Evolutionary conservation across 2,329 filamentous ascomycete genomes (phyloP).

Genomic region (Phialophora macrospora): DNA sequence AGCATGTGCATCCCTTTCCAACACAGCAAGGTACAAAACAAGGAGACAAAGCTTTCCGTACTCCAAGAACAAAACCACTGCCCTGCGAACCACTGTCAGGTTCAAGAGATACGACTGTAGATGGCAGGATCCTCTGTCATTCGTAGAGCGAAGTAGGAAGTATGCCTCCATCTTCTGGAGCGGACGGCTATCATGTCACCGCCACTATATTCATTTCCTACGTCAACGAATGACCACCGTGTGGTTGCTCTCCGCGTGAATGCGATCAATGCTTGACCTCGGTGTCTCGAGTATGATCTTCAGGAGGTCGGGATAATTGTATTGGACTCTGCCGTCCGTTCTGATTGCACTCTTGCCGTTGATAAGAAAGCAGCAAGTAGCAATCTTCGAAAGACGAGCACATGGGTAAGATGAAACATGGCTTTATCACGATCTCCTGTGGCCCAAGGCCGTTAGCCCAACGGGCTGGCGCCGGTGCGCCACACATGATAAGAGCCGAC

Average conservation of each 20-base stretch:
- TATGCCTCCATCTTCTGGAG: not conserved
- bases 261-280: not conserved
- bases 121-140: not conserved
- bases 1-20: not conserved
- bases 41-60: not conserved
- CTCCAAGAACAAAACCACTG: not conserved
- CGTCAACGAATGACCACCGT: not conserved
- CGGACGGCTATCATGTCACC: not conserved
- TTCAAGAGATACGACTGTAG: not conserved
- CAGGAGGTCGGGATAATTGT: not conserved
- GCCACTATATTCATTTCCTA: not conserved
- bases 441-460: slow-evolving; percentile 3
- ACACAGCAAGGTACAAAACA: not conserved
- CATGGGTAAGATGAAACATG: slow-evolving; percentile 27
- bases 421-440: slow-evolving; percentile 1
- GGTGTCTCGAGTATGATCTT: not conserved
- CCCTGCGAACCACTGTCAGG: not conserved
- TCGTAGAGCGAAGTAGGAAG: not conserved
- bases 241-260: not conserved
- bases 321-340: not conserved
- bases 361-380: slow-evolving; percentile 19
- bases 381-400: slow-evolving; percentile 4
- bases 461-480: not conserved
- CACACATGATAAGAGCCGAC: slow-evolving; percentile 20
- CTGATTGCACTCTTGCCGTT: not conserved